Conservation (phyloP, 1,139 yeast genomes). For the Meyerozyma smithsonii region DNA sequence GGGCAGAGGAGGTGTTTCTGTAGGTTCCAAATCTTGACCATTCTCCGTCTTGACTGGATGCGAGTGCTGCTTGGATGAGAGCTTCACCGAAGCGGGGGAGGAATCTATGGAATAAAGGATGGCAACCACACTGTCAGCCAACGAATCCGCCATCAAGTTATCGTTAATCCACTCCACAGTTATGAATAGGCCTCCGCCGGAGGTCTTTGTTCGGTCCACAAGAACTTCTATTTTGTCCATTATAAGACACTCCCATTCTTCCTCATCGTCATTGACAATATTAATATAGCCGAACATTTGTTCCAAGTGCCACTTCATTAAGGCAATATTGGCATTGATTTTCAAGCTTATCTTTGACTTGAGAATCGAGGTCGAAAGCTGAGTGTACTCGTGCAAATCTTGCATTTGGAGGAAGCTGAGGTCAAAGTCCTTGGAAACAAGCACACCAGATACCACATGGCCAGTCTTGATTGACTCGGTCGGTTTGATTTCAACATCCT, state of each 20-base stretch:
- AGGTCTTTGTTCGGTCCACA: conserved; percentile 41
- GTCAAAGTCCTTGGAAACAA: conserved; percentile 89
- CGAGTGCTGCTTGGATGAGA: conserved; percentile 58
- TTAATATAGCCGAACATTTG: conserved; percentile 93
- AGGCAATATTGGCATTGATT: conserved; percentile 75
- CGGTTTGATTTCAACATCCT: conserved; percentile 5
- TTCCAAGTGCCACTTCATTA: conserved; percentile 82
- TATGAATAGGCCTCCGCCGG: conserved; percentile 40
- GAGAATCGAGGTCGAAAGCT: conserved; percentile 78
- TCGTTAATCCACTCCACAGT: conserved; percentile 91
- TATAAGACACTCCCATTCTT: conserved; percentile 47
- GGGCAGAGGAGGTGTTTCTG: conserved; percentile 12
- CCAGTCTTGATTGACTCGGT: conserved; percentile 21
- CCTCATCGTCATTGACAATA: conserved; percentile 57
- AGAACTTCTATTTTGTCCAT: conserved; percentile 43
- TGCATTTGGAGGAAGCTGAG: conserved; percentile 74
- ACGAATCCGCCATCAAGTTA: conserved; percentile 74
- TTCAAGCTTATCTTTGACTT: conserved; percentile 75
- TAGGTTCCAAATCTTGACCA: conserved; percentile 11
- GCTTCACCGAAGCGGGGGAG: conserved; percentile 89
- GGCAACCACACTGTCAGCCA: conserved; percentile 92
- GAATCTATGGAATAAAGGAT: conserved; percentile 88
- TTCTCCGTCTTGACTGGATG: conserved; percentile 25
- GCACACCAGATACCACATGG: conserved; percentile 71
- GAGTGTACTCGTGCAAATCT: conserved; percentile 86